Conservation (phyloP, 2,329 filamentous ascomycete genomes). For the Aspergillus clavatus region DNA sequence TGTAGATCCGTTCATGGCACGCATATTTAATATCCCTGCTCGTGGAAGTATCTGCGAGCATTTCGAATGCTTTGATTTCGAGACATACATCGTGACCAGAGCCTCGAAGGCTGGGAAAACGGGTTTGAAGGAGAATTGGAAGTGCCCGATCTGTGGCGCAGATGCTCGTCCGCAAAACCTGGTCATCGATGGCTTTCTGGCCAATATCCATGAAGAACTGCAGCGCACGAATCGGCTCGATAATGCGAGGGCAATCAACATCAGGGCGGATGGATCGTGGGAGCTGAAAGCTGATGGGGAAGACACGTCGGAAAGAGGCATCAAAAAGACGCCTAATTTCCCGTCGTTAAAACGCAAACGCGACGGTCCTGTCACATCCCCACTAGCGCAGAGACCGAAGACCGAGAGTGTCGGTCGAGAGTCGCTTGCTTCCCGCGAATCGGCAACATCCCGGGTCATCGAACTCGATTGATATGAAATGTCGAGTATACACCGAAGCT, state of each 20-base stretch:
- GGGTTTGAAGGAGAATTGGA: conserved; percentile 58
- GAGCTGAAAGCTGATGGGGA: conserved; percentile 43
- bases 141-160: conserved; percentile 73
- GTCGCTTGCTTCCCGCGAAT: not conserved
- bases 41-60: conserved; percentile 68
- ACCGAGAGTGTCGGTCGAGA: conserved; percentile 3
- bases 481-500: not conserved
- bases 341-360: conserved; percentile 15
- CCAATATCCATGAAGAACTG: conserved; percentile 56
- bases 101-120: conserved; percentile 42
- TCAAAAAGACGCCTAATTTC: conserved; percentile 5
- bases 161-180: conserved; percentile 73
- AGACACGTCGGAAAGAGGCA: conserved; percentile 9
- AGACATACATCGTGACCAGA: conserved; percentile 70
- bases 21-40: conserved; percentile 65
- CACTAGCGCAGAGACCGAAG: conserved; percentile 11
- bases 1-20: conserved; percentile 61
- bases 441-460: conserved; percentile 14
- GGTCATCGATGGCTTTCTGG: conserved; percentile 68
- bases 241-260: conserved; percentile 56
- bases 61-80: conserved; percentile 83
- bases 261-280: conserved; percentile 64
- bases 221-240: conserved; percentile 45
- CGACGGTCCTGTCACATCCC: conserved; percentile 5
- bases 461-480: conserved; percentile 16